These are phyloP conservation scores for Parietaria judaica DNA, from an alignment of 306 rosid species.

Conservation along the genomic window DNA sequence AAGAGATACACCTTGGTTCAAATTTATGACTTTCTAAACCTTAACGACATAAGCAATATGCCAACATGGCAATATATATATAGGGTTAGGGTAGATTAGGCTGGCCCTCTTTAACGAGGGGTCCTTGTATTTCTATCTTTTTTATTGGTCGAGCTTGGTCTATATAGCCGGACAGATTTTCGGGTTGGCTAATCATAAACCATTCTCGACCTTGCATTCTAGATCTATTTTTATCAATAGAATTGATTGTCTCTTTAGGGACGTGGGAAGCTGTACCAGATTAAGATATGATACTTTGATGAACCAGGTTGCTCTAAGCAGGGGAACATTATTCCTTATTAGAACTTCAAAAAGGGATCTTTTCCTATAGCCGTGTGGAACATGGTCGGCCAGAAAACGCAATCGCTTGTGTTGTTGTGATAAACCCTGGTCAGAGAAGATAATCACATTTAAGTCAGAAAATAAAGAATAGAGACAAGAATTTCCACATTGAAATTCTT, in stretches of 20 bases:
- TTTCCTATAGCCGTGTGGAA: slow-evolving; percentile 83
- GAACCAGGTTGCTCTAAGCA: slow-evolving; percentile 95
- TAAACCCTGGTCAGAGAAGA: slow-evolving; percentile 55
- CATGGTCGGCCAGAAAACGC: slow-evolving; percentile 71
- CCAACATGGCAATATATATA: too few species aligned
- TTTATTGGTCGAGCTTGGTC: too few species aligned
- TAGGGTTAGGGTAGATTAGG: too few species aligned
- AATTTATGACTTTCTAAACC: too few species aligned
- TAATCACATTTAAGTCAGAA: neutral
- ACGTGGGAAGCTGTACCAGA: slow-evolving; percentile 48
- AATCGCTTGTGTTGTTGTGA: slow-evolving; percentile 86
- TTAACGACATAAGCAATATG: too few species aligned
- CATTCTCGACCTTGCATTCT: too few species aligned
- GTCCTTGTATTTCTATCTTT: too few species aligned
- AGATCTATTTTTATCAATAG: too few species aligned
- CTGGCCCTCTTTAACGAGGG: too few species aligned
- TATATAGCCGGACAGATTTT: too few species aligned
- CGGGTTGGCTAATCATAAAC: too few species aligned
- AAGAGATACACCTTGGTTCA: too few species aligned
- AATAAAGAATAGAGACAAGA: neutral
- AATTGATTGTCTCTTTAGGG: neutral
- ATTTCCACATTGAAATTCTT: neutral
- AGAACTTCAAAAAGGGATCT: slow-evolving; percentile 71
- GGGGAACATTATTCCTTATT: slow-evolving; percentile 81
- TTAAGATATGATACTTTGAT: slow-evolving; percentile 81